These are phyloP conservation scores for Heritiera littoralis DNA, from an alignment of 345 rosid species.

Conservation along the genomic window DNA sequence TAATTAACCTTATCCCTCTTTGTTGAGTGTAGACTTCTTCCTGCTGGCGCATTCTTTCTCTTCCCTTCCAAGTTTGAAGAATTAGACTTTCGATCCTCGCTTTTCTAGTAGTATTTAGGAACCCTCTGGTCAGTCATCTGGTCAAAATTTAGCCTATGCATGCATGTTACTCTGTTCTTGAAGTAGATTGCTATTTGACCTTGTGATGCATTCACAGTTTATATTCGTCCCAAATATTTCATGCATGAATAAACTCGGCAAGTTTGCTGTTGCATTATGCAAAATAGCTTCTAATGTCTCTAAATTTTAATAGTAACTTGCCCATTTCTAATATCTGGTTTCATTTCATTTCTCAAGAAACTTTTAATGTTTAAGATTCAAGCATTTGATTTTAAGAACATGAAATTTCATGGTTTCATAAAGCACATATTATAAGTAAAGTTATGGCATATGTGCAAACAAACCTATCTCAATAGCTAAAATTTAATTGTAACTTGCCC, in stretches of 20 bases:
- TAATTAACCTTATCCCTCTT: constrained; percentile 30
- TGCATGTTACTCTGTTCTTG: constrained; percentile 10
- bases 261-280: not conserved
- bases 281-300: constrained; percentile 3
- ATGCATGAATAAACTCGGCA: not conserved
- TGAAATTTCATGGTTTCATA: not conserved
- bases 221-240: constrained; percentile 9
- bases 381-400: not conserved
- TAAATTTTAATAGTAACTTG: not conserved
- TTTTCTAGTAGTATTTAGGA: constrained; percentile 40
- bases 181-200: constrained; percentile 25
- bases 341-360: not conserved
- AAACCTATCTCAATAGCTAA: not conserved
- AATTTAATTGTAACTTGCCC: too few species aligned
- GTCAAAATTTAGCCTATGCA: constrained; percentile 20
- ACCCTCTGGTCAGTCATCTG: constrained; percentile 15
- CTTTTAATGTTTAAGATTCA: not conserved
- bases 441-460: not conserved
- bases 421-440: not conserved
- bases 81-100: constrained; percentile 44
- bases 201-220: constrained; percentile 9
- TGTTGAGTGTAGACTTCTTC: constrained; percentile 49
- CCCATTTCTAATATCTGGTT: not conserved
- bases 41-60: constrained; percentile 29
- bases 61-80: constrained; percentile 37